Evolutionary conservation across 768 basidiomycete genomes (phyloP).

Genomic region (Amanita molliuscula): DNA sequence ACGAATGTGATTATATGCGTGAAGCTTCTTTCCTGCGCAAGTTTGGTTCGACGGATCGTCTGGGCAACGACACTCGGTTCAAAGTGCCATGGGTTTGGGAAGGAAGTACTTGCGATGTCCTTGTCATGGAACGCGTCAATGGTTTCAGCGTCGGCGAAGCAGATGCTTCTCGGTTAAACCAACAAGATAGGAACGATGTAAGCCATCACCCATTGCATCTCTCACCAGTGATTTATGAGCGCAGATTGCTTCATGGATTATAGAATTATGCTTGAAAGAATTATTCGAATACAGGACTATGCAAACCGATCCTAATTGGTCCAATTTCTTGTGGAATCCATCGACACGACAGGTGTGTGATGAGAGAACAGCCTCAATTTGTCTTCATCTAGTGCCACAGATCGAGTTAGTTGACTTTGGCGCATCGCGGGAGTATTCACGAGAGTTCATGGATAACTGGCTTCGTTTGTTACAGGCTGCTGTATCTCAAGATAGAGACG

Average conservation of each 20-base stretch:
- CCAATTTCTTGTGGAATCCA: constrained; percentile 88
- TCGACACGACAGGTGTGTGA: constrained; percentile 43
- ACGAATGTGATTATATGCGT: constrained; percentile 85
- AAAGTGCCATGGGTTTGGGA: constrained; percentile 84
- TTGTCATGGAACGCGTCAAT: constrained; percentile 82
- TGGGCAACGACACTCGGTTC: constrained; percentile 58
- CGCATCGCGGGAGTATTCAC: constrained; percentile 79
- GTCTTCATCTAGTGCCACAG: constrained; percentile 20
- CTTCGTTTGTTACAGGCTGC: constrained; percentile 76
- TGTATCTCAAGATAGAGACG: constrained; percentile 51
- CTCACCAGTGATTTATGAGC: not conserved
- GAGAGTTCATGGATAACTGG: constrained; percentile 86
- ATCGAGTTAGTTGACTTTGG: constrained; percentile 93
- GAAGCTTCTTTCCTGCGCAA: constrained; percentile 64
- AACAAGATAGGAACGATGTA: constrained; percentile 68
- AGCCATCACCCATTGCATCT: constrained; percentile 7
- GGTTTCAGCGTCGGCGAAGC: constrained; percentile 76
- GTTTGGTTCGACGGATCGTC: constrained; percentile 41
- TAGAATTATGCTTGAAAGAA: constrained; percentile 83
- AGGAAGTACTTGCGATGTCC: constrained; percentile 68
- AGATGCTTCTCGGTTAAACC: constrained; percentile 40
- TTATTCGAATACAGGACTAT: constrained; percentile 86
- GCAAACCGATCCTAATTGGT: constrained; percentile 99
- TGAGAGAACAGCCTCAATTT: not conserved
- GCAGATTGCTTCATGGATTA: constrained; percentile 75